phyloP scores from a whole-genome alignment of 148 eudicot species.

The Pharnaceum exiguum region DNA sequence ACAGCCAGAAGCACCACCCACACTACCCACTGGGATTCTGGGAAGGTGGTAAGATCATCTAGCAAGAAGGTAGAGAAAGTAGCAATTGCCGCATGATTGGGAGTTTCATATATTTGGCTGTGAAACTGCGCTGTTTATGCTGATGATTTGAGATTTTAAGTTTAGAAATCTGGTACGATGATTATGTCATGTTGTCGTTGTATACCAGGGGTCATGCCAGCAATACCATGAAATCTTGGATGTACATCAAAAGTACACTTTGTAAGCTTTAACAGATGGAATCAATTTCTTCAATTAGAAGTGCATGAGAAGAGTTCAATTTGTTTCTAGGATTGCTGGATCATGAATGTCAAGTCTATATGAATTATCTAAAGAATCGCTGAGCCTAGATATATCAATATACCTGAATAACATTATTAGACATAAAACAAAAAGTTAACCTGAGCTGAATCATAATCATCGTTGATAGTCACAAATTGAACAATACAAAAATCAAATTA shows the following conservation, averaged over 20 bases:
- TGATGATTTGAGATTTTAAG: neutral
- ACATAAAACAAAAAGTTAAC: too few relatives aligned
- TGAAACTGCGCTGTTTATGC: conserved; percentile 2
- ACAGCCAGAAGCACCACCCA: conserved; percentile 48
- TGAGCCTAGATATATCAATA: too few relatives aligned
- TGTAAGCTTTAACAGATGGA: conserved; percentile 6
- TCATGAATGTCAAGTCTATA: too few relatives aligned
- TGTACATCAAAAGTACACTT: conserved; percentile 4
- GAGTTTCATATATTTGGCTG: neutral
- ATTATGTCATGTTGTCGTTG: neutral
- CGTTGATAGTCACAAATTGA: too few relatives aligned
- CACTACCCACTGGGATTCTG: conserved; percentile 27
- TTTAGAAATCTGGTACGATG: neutral
- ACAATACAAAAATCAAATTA: too few relatives aligned
- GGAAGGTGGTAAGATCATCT: conserved; percentile 27
- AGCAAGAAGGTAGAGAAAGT: conserved; percentile 45
- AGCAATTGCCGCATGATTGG: conserved; percentile 41
- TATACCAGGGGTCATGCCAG: neutral
- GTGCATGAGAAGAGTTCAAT: too few relatives aligned
- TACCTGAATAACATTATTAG: too few relatives aligned
- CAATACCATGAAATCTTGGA: neutral
- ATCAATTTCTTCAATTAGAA: conserved; percentile 19
- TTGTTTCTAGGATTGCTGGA: too few relatives aligned
- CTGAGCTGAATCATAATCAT: too few relatives aligned
- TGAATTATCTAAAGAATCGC: too few relatives aligned